Evolutionary conservation across 306 rosid genomes (phyloP).

Genomic region (Cicer chorassanicum): DNA sequence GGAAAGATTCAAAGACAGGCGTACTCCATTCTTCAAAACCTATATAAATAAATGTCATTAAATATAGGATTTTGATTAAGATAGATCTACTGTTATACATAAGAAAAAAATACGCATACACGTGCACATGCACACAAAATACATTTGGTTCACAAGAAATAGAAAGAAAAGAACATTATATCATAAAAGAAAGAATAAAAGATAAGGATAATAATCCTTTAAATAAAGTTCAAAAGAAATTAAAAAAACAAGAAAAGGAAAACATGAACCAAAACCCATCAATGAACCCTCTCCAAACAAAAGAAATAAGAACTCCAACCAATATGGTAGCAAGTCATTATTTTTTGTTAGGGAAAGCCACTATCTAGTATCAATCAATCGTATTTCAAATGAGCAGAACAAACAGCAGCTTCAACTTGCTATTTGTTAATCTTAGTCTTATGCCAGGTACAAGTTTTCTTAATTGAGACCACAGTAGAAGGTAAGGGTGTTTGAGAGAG

Average conservation of each 20-base stretch:
- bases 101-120: neutral
- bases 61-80: constrained; percentile 17
- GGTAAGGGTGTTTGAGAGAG: neutral
- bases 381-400: constrained; percentile 9
- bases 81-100: constrained; percentile 10
- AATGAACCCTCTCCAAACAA: neutral
- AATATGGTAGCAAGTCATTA: constrained; percentile 4
- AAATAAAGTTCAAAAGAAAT: neutral
- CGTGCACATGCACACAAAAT: neutral
- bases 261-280: neutral
- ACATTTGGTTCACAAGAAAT: neutral
- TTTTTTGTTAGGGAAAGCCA: constrained; percentile 8
- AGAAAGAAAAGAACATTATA: neutral
- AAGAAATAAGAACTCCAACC: constrained; percentile 10
- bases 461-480: neutral
- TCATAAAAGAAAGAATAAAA: neutral
- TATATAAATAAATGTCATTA: constrained; percentile 39
- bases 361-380: constrained; percentile 7
- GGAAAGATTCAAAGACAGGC: constrained; percentile 70
- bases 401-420: constrained; percentile 22
- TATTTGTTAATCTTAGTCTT: neutral
- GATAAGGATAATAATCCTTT: neutral
- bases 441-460: constrained; percentile 14
- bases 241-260: neutral
- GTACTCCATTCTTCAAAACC: constrained; percentile 76